phyloP scores from a whole-genome alignment of 1,139 yeast genomes.

The Magnusiomyces paraingens region DNA sequence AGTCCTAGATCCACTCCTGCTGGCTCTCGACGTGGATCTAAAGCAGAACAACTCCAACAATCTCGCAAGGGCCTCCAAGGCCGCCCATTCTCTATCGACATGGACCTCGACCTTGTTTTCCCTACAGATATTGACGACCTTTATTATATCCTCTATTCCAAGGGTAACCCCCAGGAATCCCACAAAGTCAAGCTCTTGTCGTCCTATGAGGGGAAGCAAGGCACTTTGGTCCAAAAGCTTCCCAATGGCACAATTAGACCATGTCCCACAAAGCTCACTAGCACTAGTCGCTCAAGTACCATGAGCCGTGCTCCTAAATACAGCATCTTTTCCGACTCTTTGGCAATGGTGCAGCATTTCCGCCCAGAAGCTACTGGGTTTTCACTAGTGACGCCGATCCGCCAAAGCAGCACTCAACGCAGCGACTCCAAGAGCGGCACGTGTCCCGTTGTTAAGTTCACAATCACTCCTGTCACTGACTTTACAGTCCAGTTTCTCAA shows the following conservation, averaged over 20 bases:
- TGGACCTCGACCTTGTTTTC: constrained; percentile 13
- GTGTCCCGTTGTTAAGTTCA: constrained; percentile 16
- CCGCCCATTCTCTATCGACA: constrained; percentile 14
- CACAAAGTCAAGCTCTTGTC: constrained; percentile 12
- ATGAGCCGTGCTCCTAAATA: not conserved
- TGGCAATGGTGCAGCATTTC: constrained; percentile 11
- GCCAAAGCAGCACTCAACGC: constrained; percentile 15
- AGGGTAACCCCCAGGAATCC: constrained; percentile 4
- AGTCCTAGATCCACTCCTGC: not conserved
- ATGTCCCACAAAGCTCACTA: not conserved
- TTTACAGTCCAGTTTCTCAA: constrained; percentile 13
- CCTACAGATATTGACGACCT: constrained; percentile 12
- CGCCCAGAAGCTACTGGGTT: constrained; percentile 5
- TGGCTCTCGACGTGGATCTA: too few relatives aligned
- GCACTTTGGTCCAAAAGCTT: not conserved
- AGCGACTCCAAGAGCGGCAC: constrained; percentile 13
- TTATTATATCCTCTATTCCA: constrained; percentile 10
- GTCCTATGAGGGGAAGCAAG: not conserved
- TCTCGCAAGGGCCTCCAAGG: constrained; percentile 11
- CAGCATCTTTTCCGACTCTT: constrained; percentile 10
- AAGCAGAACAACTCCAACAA: too few relatives aligned
- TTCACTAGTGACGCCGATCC: constrained; percentile 13
- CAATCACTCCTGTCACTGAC: constrained; percentile 13
- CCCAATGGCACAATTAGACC: not conserved
- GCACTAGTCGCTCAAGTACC: too few relatives aligned